Evolutionary conservation across 2,329 filamentous ascomycete species (phyloP), one percentile per base, ranked within the genome.

Genomic region (Colletotrichum kahawae): DNA sequence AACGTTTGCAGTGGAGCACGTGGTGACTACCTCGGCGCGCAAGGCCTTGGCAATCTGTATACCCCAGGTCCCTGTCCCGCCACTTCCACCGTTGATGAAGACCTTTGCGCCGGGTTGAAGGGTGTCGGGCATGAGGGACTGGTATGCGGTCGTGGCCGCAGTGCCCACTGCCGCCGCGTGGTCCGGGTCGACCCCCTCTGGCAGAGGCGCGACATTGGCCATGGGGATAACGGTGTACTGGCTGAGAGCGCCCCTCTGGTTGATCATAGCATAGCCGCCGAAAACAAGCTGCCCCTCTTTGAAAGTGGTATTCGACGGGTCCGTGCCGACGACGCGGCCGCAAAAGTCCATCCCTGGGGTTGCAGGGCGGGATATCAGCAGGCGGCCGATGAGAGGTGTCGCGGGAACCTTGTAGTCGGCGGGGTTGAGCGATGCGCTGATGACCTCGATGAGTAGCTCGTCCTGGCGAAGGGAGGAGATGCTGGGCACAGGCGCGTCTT

Each of bases 311-410:
- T 74, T 69, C 2, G 51, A 65, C 9, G 65, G 24, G 27, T 68
- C 64, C 5, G 33, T 65, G 5, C 79, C 79, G 21, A 86, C 84
- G 4, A 92, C 86, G 16, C 79, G 83, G 21, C 90, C 90, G 76
- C 84, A 84, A 75, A 89, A 88, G 77, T 92, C 90, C 77, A 87
- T 83, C 18, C 86, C 86, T 0, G 87, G 87, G 1, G 83, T 87
- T 7, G 85, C 84, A 16, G 89, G 88, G n/a, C 33, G 33, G 3
- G 48, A 43, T 31, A 67, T n/a, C 57, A 76, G 59, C 24, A 69
- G 36, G n/a, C 82, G 82, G 5, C 85, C 81, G 33, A 84, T 76
- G 27, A 87, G 2, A 8, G 83, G 83, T 1, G 86, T 67, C 43
- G 87, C 85, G 14, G 82, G 78, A 6, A 88, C 56, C 75, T 90